Base-by-base conservation (phyloP, 495 filamentous ascomycete genomes). In the Pseudevernia furfuracea region DNA sequence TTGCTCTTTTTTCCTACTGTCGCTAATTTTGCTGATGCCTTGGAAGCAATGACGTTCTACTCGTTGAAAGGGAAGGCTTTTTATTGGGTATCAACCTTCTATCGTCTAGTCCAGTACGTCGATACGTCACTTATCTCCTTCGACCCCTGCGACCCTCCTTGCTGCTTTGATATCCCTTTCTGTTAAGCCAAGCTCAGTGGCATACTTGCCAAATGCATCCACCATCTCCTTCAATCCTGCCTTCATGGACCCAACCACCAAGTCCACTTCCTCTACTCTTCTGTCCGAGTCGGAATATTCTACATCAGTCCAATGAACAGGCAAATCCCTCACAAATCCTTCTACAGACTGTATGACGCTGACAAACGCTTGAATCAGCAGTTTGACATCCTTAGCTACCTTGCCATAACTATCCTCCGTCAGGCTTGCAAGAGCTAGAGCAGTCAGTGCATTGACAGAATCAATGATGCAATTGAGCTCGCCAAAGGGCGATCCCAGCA, bases 401-500 rank as follows among this genome's bases (percentile, higher is more conserved):
- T 89, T 87, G 34, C 94, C 94, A 69, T 84, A 95, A n/a, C 79
- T 79, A 73, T 99, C 94, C 75, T 99, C 94, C 14, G 77, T 76
- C 38, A 97, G 75, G 73, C 86, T 90, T 48, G 80, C 79, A n/a
- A 87, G 80, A 21, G 87, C 81, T 10, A 99, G 80, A 44, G 76
- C 78, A 14, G 84, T 82, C 46, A 97, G 75, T 1, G 87, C 84
- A 63, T 85, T 83, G 41, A 86, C 81, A 11, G 91, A 88, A 70
- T 92, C 85, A 59, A 88, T 71, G 65, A 92, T 86, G 25, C 84
- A 72, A 60, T 79, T 82, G 3, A 85, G 72, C 69, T 85, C 83
- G 21, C 85, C 84, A 63, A 86, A 82, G 0, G 90, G 91, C 9
- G 78, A 71, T 38, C 89, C 90, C 23, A 90, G 79, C 14, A 95